Evolutionary conservation across 192 early-diverging fungal species (phyloP).

Genomic region (Dissophora ornata): DNA sequence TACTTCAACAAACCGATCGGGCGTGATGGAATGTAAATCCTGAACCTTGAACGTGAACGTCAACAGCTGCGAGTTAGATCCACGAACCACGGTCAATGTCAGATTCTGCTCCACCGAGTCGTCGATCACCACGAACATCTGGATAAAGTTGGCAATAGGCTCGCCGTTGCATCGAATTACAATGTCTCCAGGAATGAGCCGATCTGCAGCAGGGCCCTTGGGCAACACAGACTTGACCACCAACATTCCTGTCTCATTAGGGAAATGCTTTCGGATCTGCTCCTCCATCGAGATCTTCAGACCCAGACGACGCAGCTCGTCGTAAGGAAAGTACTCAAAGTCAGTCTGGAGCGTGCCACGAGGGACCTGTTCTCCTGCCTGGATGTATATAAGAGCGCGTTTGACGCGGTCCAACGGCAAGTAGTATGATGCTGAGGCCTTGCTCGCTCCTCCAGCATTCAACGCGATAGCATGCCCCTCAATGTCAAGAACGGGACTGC

Average conservation of each 20-base stretch:
- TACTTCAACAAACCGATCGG: slow-evolving; percentile 85
- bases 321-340: slow-evolving; percentile 77
- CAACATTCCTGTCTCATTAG: slow-evolving; percentile 78
- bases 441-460: slow-evolving; percentile 77
- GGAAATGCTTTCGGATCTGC: slow-evolving; percentile 68
- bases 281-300: slow-evolving; percentile 74
- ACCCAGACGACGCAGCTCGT: slow-evolving; percentile 77
- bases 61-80: slow-evolving; percentile 55
- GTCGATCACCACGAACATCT: slow-evolving; percentile 73
- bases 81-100: slow-evolving; percentile 67
- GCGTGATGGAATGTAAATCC: slow-evolving; percentile 83
- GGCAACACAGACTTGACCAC: slow-evolving; percentile 71
- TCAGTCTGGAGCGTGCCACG: slow-evolving; percentile 82
- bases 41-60: slow-evolving; percentile 59
- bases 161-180: slow-evolving; percentile 73
- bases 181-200: slow-evolving; percentile 78
- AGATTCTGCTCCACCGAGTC: slow-evolving; percentile 64
- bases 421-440: slow-evolving; percentile 79
- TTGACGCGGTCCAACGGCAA: slow-evolving; percentile 81
- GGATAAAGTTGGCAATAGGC: slow-evolving; percentile 77
- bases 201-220: slow-evolving; percentile 71
- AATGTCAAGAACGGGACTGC: slow-evolving; percentile 82
- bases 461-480: slow-evolving; percentile 80
- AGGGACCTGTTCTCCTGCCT: slow-evolving; percentile 65
- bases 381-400: slow-evolving; percentile 70